A percentile compares a stretch with the other conserved stretches of the same genome.
Evolutionary conservation across 2,329 filamentous ascomycete species (phyloP).

Genomic region (Allantophomopsis lycopodina): DNA sequence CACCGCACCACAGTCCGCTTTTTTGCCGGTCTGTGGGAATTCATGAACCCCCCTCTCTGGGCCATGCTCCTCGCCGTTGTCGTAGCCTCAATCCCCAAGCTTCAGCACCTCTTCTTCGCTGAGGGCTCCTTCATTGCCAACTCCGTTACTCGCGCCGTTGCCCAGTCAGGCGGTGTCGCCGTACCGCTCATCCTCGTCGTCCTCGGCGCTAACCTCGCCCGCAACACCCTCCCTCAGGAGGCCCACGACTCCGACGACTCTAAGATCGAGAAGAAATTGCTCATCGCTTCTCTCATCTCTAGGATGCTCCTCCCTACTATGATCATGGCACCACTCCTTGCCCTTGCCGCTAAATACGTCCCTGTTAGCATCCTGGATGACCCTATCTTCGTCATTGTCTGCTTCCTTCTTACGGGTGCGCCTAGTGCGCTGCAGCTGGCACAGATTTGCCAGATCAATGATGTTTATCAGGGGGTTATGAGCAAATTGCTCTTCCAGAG

Average conservation of each 20-base stretch:
- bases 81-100: constrained; percentile 71
- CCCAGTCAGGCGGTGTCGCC: constrained; percentile 77
- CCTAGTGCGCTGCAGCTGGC: constrained; percentile 88
- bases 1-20: constrained; percentile 32
- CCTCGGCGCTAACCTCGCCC: constrained; percentile 83
- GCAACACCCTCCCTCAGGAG: constrained; percentile 65
- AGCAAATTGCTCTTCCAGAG: constrained; percentile 87
- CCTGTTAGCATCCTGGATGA: constrained; percentile 92
- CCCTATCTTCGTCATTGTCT: constrained; percentile 95
- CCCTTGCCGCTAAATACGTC: constrained; percentile 76
- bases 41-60: constrained; percentile 98
- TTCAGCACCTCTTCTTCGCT: constrained; percentile 79
- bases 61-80: constrained; percentile 88
- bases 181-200: constrained; percentile 94
- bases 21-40: constrained; percentile 63
- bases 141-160: constrained; percentile 78
- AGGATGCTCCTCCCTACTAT: constrained; percentile 87
- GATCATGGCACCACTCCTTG: constrained; percentile 84
- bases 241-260: constrained; percentile 60
- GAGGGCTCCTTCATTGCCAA: constrained; percentile 85
- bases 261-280: constrained; percentile 55
- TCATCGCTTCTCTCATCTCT: constrained; percentile 73
- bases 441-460: constrained; percentile 97
- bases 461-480: constrained; percentile 92
- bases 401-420: constrained; percentile 88